Evolutionary conservation across 2,329 filamentous ascomycete species (phyloP).

Genomic region (Paramyrothecium sp.): DNA sequence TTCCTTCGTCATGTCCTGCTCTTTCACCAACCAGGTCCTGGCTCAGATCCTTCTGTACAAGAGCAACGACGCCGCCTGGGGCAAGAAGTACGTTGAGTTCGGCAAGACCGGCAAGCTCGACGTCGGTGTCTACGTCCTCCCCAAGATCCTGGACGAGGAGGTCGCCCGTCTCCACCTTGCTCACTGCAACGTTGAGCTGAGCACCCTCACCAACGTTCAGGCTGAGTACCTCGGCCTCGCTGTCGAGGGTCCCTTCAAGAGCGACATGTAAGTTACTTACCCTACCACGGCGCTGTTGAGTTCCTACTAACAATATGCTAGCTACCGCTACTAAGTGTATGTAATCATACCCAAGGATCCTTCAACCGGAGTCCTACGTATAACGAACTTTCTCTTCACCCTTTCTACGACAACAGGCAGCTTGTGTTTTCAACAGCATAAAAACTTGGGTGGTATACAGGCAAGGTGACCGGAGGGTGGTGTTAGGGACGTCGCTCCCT

Average conservation of each 20-base stretch:
- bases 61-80: conserved; percentile 81
- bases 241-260: conserved; percentile 91
- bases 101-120: conserved; percentile 88
- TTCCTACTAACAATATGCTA: conserved; percentile 16
- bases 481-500: conserved; percentile 22
- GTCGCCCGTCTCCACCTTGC: conserved; percentile 90
- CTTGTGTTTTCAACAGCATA: conserved; percentile 44
- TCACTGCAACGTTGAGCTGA: conserved; percentile 94
- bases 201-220: conserved; percentile 80
- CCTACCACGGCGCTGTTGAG: not conserved
- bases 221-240: conserved; percentile 91
- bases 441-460: conserved; percentile 38
- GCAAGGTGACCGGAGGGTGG: conserved; percentile 21
- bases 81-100: conserved; percentile 95
- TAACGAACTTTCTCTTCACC: conserved; percentile 30
- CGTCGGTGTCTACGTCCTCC: conserved; percentile 87
- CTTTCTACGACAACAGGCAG: conserved; percentile 29
- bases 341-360: conserved; percentile 34
- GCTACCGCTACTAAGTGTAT: conserved; percentile 45
- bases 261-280: conserved; percentile 68
- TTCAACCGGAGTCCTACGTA: conserved; percentile 38
- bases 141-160: conserved; percentile 99
- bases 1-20: conserved; percentile 99
- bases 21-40: conserved; percentile 99
- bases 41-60: conserved; percentile 99